phyloP scores from a whole-genome alignment of 768 basidiomycete species.

The Tylopilus subfusipes region DNA sequence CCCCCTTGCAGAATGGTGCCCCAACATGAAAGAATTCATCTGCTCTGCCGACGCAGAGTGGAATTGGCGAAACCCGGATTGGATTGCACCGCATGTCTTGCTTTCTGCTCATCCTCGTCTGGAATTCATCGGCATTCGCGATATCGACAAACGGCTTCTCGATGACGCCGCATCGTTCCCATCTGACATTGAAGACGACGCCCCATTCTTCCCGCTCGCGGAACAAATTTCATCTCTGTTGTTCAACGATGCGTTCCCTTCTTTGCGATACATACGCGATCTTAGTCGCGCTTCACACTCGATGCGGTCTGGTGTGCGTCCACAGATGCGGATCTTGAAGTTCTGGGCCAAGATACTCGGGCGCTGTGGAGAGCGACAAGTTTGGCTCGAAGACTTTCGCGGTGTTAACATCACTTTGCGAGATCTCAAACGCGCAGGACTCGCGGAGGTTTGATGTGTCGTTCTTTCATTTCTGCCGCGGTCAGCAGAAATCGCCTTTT shows the following conservation, averaged over 20 bases:
- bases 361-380: constrained; percentile 49
- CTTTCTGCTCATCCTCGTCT: constrained; percentile 61
- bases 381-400: constrained; percentile 63
- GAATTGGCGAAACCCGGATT: constrained; percentile 77
- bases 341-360: constrained; percentile 52
- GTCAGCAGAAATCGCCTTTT: background rate
- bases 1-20: constrained; percentile 65
- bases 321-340: constrained; percentile 35
- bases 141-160: constrained; percentile 59
- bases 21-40: constrained; percentile 65
- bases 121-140: constrained; percentile 67
- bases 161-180: constrained; percentile 40
- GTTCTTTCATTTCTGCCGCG: background rate
- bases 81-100: constrained; percentile 75
- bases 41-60: constrained; percentile 76
- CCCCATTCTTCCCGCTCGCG: constrained; percentile 59
- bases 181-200: constrained; percentile 35
- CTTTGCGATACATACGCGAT: constrained; percentile 58
- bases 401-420: constrained; percentile 56
- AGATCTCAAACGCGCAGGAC: constrained; percentile 37
- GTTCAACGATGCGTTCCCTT: constrained; percentile 57
- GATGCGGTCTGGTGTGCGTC: constrained; percentile 40
- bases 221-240: constrained; percentile 65
- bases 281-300: constrained; percentile 56
- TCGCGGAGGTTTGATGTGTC: constrained; percentile 12